Conservation (phyloP, 2,329 filamentous ascomycete genomes). For the Calonectria hawksworthii region DNA sequence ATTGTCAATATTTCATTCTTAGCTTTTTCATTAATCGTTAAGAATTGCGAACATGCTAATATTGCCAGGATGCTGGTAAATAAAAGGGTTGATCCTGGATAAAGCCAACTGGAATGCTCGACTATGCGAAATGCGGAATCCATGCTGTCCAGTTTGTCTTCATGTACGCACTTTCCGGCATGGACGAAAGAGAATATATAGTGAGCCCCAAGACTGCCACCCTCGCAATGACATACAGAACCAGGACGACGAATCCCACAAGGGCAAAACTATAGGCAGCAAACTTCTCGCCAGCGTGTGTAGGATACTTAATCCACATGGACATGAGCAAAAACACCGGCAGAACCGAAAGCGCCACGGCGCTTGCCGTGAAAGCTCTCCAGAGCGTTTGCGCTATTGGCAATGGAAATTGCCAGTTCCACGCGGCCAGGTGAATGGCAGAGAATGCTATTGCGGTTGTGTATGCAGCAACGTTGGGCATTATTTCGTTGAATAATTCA, state of each 20-base stretch:
- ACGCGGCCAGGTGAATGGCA: neutral
- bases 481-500: neutral
- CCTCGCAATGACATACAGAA: neutral
- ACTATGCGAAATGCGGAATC: neutral
- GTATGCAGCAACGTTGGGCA: neutral
- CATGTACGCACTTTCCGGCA: neutral
- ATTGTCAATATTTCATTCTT: too few species aligned
- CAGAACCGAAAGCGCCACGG: neutral
- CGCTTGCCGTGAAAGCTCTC: neutral
- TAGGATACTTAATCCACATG: too few species aligned
- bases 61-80: too few species aligned
- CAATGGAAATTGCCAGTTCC: conserved; percentile 5
- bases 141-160: neutral
- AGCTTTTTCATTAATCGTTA: too few species aligned
- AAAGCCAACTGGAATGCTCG: too few species aligned
- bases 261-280: too few species aligned
- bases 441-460: neutral
- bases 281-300: too few species aligned
- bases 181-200: neutral
- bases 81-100: too few species aligned
- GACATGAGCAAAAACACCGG: neutral
- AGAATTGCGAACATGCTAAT: too few species aligned
- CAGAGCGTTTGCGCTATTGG: neutral
- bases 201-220: neutral
- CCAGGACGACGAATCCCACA: too few species aligned